Conservation (phyloP, 1,284 basidiomycete species). For the Ustilago tritici region DNA sequence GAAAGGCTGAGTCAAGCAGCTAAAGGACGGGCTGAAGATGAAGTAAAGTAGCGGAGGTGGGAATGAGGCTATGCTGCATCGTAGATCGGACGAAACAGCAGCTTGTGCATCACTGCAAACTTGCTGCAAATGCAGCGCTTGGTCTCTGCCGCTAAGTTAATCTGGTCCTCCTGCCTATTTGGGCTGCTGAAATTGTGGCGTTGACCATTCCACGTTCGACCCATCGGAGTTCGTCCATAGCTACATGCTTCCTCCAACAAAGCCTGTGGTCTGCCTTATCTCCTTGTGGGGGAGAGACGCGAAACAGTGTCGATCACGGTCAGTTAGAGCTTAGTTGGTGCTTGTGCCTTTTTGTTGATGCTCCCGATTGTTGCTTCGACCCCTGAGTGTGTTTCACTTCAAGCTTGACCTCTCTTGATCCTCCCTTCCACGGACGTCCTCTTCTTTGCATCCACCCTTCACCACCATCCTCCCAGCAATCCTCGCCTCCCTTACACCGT, state of each 20-base stretch:
- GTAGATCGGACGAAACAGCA: conserved; percentile 41
- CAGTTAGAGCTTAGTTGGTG: conserved; percentile 20
- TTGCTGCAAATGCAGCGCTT: conserved; percentile 20
- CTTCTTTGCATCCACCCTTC: not conserved
- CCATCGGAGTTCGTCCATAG: conserved; percentile 17
- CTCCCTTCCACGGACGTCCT: not conserved
- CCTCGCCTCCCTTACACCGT: not conserved
- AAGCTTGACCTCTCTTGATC: no score
- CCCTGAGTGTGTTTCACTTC: conserved; percentile 11
- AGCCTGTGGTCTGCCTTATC: not conserved
- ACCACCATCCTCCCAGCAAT: not conserved
- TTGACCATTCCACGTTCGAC: conserved; percentile 1
- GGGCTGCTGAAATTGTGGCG: conserved; percentile 19
- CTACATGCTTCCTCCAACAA: not conserved
- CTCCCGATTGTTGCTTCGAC: conserved; percentile 4
- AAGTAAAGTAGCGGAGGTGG: not conserved
- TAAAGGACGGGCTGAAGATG: not conserved
- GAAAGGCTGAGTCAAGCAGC: not conserved
- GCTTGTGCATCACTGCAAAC: conserved; percentile 24
- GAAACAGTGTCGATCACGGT: not conserved
- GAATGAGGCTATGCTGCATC: conserved; percentile 15
- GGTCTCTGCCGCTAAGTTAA: conserved; percentile 15
- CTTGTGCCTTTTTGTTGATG: conserved; percentile 1
- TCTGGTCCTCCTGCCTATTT: conserved; percentile 24
- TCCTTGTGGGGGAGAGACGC: not conserved